Percentiles rank a stretch among this genome's conserved stretches.
Conservation (phyloP, 805 yeast genomes). For the Suhomyces canberraensis region DNA sequence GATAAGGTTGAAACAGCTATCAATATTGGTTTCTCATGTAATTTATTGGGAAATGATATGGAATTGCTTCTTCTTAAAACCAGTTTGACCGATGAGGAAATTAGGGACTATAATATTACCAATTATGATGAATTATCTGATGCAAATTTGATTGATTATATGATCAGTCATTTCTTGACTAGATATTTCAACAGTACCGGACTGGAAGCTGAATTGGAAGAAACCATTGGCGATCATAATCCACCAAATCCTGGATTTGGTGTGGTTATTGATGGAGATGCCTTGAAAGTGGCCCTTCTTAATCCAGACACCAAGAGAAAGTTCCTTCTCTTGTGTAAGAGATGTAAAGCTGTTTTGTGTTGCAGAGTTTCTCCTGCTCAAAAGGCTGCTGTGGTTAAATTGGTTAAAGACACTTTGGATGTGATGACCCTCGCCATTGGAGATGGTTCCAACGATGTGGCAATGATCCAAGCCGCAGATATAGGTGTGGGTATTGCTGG, state of each 20-base stretch:
- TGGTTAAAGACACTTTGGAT: conserved; percentile 59
- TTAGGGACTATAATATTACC: conserved; percentile 16
- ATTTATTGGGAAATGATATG: conserved; percentile 65
- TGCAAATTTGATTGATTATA: conserved; percentile 37
- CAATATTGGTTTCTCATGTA: conserved; percentile 78
- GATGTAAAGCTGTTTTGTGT: conserved; percentile 75
- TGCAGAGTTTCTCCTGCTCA: conserved; percentile 85
- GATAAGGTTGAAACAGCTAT: conserved; percentile 83
- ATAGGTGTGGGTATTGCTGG: conserved; percentile 87
- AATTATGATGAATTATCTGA: conserved; percentile 21
- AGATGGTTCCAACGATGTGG: conserved; percentile 85
- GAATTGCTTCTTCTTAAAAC: conserved; percentile 56
- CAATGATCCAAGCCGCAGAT: conserved; percentile 85
- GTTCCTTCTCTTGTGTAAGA: conserved; percentile 69
- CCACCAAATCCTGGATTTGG: conserved; percentile 60
- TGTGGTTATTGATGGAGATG: conserved; percentile 68
- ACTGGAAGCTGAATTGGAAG: conserved; percentile 50
- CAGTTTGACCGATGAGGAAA: conserved; percentile 26
- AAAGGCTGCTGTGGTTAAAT: conserved; percentile 68
- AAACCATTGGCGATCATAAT: conserved; percentile 58
- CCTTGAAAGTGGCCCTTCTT: conserved; percentile 46
- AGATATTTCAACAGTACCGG: conserved; percentile 60
- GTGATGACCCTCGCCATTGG: conserved; percentile 83
- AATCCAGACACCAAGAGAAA: conserved; percentile 38
- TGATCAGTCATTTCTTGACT: conserved; percentile 51